Evolutionary conservation across 768 basidiomycete species (phyloP), one percentile per base, ranked within the genome.

Genomic region (Porphyrellus cyaneotinctus): DNA sequence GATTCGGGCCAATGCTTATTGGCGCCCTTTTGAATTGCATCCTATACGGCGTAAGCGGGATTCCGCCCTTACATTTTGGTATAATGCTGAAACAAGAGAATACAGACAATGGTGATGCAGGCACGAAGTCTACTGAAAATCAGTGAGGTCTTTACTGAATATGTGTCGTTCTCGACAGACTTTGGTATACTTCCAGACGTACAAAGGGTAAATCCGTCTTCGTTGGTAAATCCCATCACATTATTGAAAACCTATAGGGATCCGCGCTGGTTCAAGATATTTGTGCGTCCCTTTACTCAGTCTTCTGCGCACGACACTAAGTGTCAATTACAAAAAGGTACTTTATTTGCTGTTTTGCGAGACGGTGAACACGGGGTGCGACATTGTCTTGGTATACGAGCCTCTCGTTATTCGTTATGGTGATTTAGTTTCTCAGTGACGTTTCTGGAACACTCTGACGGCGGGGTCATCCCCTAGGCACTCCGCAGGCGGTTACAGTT

Each of bases 371-470:
- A 70, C 75, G 3, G 59, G 67, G 1, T 81, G 78, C 56, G 73
- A 77, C 28, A 65, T 75, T 17, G 56, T 69, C 2, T 78, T 78
- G 56, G 55, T 81, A 10, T 82, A 81, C 50, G 64, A 74, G 14
- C 72, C 78, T 8, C 68, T 82, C 22, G 72, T 81, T 28, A 61
- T 62, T 12, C 68, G 74, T 51, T 81, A 78, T 43, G 76, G 80
- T 78, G 33, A 3, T 12, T 36, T n/a, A 5, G 9, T 22, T 43
- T 6, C 18, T 8, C n/a, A 20, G 9, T 36, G 14, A 36, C 35
- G 15, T 6, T 17, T 15, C 15, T 36, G 15, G n/a, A 36, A 2
- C n/a, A 9, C 17, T 36, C 33, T 46, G 59, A 63, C 20, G 61
- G 4, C 64, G 3, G 15, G 35, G 14, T 36, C 65, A 65, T 61